These are phyloP conservation scores for Thelonectria blattea DNA, from an alignment of 2,329 filamentous ascomycete genomes.

Conservation along the genomic window DNA sequence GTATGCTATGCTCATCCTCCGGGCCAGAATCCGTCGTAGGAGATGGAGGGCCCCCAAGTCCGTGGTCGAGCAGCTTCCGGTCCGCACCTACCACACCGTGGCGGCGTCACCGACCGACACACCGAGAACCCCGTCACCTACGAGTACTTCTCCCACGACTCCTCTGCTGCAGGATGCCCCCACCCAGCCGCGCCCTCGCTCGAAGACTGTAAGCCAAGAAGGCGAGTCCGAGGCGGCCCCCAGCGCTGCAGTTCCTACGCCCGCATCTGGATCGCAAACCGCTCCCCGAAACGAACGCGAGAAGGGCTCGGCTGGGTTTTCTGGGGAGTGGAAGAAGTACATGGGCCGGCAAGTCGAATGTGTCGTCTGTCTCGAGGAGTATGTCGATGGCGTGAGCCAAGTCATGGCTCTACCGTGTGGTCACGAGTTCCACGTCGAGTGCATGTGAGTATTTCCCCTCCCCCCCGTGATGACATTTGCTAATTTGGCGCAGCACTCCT, in stretches of 20 bases:
- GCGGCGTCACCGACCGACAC: slow-evolving; percentile 62
- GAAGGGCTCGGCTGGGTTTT: slow-evolving; percentile 51
- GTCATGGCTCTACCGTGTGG: slow-evolving; percentile 98
- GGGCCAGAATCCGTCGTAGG: slow-evolving; percentile 85
- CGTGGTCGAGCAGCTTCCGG: slow-evolving; percentile 90
- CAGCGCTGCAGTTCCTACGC: slow-evolving; percentile 49
- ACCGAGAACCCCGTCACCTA: slow-evolving; percentile 66
- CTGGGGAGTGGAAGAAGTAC: slow-evolving; percentile 67
- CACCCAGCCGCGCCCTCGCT: slow-evolving; percentile 64
- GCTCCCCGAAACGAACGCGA: slow-evolving; percentile 51
- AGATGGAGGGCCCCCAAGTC: slow-evolving; percentile 98
- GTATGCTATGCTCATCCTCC: slow-evolving; percentile 84
- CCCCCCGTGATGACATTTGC: slow-evolving; percentile 16
- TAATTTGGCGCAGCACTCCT: slow-evolving; percentile 70
- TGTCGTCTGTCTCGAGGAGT: slow-evolving; percentile 96
- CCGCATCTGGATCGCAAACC: slow-evolving; percentile 42
- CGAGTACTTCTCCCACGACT: slow-evolving; percentile 74
- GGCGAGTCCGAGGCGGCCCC: slow-evolving; percentile 53
- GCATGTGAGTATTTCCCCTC: slow-evolving; percentile 77
- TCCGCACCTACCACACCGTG: slow-evolving; percentile 93
- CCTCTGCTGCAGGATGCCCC: slow-evolving; percentile 73
- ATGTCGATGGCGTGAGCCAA: slow-evolving; percentile 88
- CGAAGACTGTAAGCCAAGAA: slow-evolving; percentile 65
- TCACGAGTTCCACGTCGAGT: slow-evolving; percentile 96
- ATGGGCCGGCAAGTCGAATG: slow-evolving; percentile 81